Percentiles rank a stretch among this genome's conserved stretches.
Evolutionary conservation across 441 rosid species (phyloP).

Genomic region (Capsella rubella): DNA sequence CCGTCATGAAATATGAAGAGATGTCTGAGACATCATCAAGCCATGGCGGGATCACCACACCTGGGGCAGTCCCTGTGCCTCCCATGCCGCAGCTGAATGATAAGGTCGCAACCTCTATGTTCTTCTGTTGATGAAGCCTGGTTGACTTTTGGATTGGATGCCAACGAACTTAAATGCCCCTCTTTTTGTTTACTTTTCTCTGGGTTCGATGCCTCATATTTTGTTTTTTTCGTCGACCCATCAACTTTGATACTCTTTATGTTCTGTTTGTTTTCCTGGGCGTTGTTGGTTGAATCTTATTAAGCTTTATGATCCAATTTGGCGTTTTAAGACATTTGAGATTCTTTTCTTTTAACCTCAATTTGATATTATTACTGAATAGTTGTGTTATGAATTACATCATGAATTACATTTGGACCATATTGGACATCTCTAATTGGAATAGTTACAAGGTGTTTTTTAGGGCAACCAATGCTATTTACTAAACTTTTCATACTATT

Average conservation of each 20-base stretch:
- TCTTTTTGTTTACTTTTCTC: not conserved
- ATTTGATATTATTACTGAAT: not conserved
- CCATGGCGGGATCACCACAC: constrained; percentile 49
- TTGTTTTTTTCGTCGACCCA: constrained; percentile 15
- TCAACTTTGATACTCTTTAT: not conserved
- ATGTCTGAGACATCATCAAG: constrained; percentile 56
- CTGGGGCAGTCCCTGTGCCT: constrained; percentile 54
- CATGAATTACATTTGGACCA: not conserved
- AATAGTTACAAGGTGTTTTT: too few relatives aligned
- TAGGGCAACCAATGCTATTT: not conserved
- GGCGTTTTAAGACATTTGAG: not conserved
- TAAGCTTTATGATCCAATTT: not conserved
- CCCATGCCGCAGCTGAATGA: constrained; percentile 55
- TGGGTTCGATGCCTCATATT: not conserved
- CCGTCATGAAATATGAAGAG: constrained; percentile 65
- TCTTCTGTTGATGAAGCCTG: constrained; percentile 56
- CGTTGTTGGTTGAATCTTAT: not conserved
- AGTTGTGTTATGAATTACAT: not conserved
- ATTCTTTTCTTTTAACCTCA: not conserved
- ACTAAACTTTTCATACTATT: too few relatives aligned
- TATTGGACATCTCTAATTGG: not conserved
- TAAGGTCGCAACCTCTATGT: constrained; percentile 59
- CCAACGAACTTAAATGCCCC: not conserved
- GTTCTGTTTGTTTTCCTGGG: not conserved
- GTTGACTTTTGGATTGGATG: not conserved